Conservation (phyloP, 148 eudicot genomes). For the Heliamphora exappendiculata region DNA sequence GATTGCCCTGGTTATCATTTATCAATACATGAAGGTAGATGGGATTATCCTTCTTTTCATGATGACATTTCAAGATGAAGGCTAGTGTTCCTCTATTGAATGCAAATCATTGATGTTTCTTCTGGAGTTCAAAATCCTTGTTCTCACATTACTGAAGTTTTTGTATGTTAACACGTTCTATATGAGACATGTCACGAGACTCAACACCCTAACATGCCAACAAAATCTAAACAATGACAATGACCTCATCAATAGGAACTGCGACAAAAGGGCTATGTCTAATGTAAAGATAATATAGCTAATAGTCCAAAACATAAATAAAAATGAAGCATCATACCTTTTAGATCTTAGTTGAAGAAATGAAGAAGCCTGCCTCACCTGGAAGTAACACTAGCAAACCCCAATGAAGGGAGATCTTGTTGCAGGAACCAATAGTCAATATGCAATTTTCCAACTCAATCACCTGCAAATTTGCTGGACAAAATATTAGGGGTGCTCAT, state of each 20-base stretch:
- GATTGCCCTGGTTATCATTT: not conserved
- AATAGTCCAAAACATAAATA: not conserved
- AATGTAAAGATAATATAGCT: not conserved
- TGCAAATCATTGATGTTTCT: not conserved
- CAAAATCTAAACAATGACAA: not conserved
- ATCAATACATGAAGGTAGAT: not conserved
- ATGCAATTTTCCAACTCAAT: not conserved
- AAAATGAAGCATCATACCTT: not conserved
- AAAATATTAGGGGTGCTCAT: not conserved
- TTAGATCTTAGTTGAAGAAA: not conserved
- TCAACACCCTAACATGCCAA: not conserved
- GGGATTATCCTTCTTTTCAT: not conserved
- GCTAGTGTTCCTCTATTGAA: not conserved
- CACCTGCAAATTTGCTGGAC: not conserved
- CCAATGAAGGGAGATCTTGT: not conserved
- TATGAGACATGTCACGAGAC: not conserved
- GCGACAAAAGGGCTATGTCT: too few species aligned
- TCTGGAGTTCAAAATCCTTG: not conserved
- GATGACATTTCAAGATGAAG: not conserved
- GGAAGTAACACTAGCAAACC: not conserved
- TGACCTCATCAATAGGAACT: not conserved
- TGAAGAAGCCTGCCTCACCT: not conserved
- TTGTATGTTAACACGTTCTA: too few species aligned
- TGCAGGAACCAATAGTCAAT: not conserved
- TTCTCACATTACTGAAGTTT: not conserved